Percentiles rank a stretch among this genome's conserved stretches.
Conservation (phyloP, 169 alveolate species). For the Hepatocystis sp. region DNA sequence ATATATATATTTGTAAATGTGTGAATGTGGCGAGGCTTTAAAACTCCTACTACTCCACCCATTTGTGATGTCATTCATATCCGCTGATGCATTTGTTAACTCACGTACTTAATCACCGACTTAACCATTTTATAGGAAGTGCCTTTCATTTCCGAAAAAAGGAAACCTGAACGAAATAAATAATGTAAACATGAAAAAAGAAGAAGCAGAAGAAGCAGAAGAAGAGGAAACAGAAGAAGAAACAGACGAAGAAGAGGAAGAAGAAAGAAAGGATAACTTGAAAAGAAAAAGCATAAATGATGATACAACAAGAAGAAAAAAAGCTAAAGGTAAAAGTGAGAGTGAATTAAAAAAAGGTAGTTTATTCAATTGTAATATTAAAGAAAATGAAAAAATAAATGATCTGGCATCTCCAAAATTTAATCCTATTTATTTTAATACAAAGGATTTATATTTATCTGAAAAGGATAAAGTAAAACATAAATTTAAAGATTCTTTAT, state of each 20-base stretch:
- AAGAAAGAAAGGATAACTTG: constrained; percentile 18
- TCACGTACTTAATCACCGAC: no score
- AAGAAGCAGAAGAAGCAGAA: constrained; percentile 4
- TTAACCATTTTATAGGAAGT: constrained; percentile 33
- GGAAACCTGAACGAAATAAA: no score
- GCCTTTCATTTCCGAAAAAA: constrained; percentile 38
- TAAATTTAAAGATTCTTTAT: constrained; percentile 66
- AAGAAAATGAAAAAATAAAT: constrained; percentile 76
- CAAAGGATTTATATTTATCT: constrained; percentile 76
- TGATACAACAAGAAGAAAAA: constrained; percentile 22
- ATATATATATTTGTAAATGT: not conserved
- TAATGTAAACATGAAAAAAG: no score
- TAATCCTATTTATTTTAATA: constrained; percentile 83
- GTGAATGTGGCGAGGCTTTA: no score
- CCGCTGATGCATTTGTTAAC: no score
- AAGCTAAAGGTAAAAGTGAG: constrained; percentile 43
- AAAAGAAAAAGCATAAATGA: constrained; percentile 43
- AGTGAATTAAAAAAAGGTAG: constrained; percentile 80
- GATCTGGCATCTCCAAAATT: constrained; percentile 85
- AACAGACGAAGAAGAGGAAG: constrained; percentile 4
- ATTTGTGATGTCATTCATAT: no score
- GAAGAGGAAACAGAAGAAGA: constrained; percentile 27
- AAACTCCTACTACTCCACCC: no score
- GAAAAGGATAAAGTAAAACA: constrained; percentile 69
- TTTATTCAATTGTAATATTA: constrained; percentile 79